Evolutionary conservation across 345 rosid genomes (phyloP), one percentile per base, ranked within the genome.

Genomic region (Mercurialis annua): DNA sequence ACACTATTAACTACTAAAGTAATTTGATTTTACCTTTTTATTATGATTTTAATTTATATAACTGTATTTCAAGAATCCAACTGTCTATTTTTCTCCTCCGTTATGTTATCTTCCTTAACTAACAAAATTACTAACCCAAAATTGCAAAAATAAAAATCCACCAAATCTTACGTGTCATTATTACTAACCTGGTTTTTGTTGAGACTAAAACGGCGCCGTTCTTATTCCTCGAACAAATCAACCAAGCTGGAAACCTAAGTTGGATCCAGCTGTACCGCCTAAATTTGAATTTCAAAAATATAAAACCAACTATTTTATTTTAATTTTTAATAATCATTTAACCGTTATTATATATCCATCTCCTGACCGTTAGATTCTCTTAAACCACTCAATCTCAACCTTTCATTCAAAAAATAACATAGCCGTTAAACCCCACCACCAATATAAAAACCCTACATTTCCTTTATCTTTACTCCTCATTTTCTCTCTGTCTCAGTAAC

Each of bases 271-370:
- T 70, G 68, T 54, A 20, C 47, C 16, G n/a, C 21, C 59, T 17
- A 33, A 50, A 70, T 30, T 54, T 62, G 29, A 56, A 70, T 43
- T 62, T 70, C 55, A 29, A 70, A 70, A 30, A 54, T 9, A 4
- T n/a, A n/a, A n/a, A n/a, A n/a, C n/a, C n/a, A n/a, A n/a, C n/a
- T 5, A 30, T 40, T 27, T 1, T 20, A n/a, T 47, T n/a, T 49
- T 4, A 1, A 31, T 10, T 30, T 9, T n/a, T 3, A 2, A 3
- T 40, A 4, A 3, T 44, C 20, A 26, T 10, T 46, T 8, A 68
- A 59, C 71, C 71, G 59, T 46, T 48, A 30, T 31, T 16, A 17
- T 56, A 9, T 17, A 0, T 9, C 18, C 52, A n/a, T 17, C 31
- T 48, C 42, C 24, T 44, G 38, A n/a, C 31, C 17, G 48, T 21